phyloP scores from a whole-genome alignment of 768 basidiomycete species.

The Cantharellus anzutake region DNA sequence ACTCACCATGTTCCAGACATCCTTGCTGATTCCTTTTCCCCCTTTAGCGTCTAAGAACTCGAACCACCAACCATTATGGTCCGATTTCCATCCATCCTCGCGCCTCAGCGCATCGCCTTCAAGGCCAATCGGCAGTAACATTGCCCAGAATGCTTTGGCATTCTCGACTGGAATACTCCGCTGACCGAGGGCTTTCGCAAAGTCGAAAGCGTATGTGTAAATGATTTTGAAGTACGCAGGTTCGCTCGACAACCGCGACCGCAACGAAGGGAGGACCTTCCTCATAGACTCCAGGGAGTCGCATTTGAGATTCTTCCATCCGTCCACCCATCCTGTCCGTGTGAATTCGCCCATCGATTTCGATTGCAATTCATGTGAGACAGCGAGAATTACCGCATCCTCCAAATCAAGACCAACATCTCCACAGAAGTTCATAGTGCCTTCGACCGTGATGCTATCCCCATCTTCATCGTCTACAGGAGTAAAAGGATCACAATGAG shows the following conservation, averaged over 20 bases:
- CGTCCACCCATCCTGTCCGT: slow-evolving; percentile 53
- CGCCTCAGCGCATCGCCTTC: slow-evolving; percentile 39
- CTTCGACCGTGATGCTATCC: slow-evolving; percentile 51
- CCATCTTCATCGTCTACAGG: slow-evolving; percentile 30
- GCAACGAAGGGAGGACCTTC: slow-evolving; percentile 31
- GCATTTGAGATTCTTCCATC: slow-evolving; percentile 58
- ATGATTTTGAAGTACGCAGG: slow-evolving; percentile 55
- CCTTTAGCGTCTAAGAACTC: slow-evolving; percentile 50
- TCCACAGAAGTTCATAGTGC: slow-evolving; percentile 58
- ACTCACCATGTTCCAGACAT: slow-evolving; percentile 74
- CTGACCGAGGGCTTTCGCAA: slow-evolving; percentile 56
- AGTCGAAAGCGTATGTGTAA: slow-evolving; percentile 65
- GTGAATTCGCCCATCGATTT: slow-evolving; percentile 55
- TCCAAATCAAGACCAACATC: slow-evolving; percentile 55
- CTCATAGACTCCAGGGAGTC: slow-evolving; percentile 50
- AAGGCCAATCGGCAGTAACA: slow-evolving; percentile 59
- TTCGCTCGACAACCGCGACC: slow-evolving; percentile 41
- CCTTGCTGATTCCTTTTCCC: slow-evolving; percentile 65
- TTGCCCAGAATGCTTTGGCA: slow-evolving; percentile 52
- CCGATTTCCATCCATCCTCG: slow-evolving; percentile 44
- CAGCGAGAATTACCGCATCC: slow-evolving; percentile 61
- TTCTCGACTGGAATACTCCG: slow-evolving; percentile 57
- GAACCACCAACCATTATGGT: slow-evolving; percentile 56
- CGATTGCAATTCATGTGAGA: slow-evolving; percentile 68
- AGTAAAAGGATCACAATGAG: slow-evolving; percentile 1